These are phyloP conservation scores for Aspergillus nidulans DNA, from an alignment of 495 filamentous ascomycete species.

Conservation along the genomic window DNA sequence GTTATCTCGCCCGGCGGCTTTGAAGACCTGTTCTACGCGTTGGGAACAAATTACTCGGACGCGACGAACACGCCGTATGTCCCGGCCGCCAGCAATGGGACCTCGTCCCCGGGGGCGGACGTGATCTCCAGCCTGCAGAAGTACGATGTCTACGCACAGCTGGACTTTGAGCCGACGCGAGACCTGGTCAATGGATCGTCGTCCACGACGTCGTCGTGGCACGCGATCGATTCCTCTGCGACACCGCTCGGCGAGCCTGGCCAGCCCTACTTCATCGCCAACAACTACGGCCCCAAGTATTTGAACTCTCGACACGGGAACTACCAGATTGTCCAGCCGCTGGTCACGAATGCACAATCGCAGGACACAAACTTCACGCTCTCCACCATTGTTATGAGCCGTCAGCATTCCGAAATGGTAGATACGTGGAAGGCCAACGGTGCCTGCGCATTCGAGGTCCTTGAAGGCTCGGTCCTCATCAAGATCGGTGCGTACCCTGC, in stretches of 20 bases:
- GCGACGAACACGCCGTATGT: conserved; percentile 28
- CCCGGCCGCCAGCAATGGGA: conserved; percentile 15
- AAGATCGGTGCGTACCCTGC: conserved; percentile 29
- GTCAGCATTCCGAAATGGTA: background rate
- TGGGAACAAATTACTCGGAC: conserved; percentile 27
- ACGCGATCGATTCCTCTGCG: conserved; percentile 25
- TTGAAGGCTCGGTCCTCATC: conserved; percentile 35
- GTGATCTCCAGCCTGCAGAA: conserved; percentile 22
- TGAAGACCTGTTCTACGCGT: conserved; percentile 38
- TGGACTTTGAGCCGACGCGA: conserved; percentile 29
- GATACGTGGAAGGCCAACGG: conserved; percentile 17
- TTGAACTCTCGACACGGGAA: conserved; percentile 26
- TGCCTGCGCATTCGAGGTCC: conserved; percentile 35
- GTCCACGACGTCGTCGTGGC: conserved; percentile 17
- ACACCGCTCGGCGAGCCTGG: conserved; percentile 2
- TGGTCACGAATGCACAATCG: conserved; percentile 29
- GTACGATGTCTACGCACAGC: conserved; percentile 41
- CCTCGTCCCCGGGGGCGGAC: conserved; percentile 7
- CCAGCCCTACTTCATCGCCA: conserved; percentile 38
- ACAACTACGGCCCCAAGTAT: conserved; percentile 39
- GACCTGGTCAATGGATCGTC: conserved; percentile 33
- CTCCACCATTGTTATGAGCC: conserved; percentile 30
- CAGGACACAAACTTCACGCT: conserved; percentile 35
- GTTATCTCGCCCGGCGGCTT: conserved; percentile 43
- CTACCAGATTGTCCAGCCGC: conserved; percentile 41